Base-by-base conservation (phyloP, 176 grass and related monocot species). In the Rhipidocladum racemiflorum region DNA sequence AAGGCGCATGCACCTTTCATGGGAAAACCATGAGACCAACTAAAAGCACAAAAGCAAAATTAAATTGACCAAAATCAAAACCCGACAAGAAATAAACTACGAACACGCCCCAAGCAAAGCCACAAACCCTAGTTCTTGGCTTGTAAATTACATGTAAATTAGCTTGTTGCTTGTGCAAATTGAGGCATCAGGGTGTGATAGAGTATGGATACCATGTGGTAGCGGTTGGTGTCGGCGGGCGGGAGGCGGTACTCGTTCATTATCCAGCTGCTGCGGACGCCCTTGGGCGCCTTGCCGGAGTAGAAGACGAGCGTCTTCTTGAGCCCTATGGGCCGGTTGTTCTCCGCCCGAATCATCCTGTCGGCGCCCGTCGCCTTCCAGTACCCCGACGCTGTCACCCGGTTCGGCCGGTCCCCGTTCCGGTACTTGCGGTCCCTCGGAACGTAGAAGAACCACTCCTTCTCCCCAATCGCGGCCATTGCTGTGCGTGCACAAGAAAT, bases 291-390 rank as follows among this genome's bases (percentile, higher is more conserved):
- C 79, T 99, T 99, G 76, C 97, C 97, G 65, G 91, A 94, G 91
- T 99, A 99, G 93, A 99, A 99, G 46, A 99, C 97, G 40, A 99
- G 85, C 15, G 97, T 99, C 84, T 99, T 99, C 89, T 99, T 99
- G 80, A 96, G 84, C 0, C 97, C 97, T 44, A 96, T 99, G 13
- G 91, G 36, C 34, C 97, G 85, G 65, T 74, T 68, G 83, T 64
- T 96, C 65, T 99, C 97, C 4, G 83, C 77, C 16, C 89, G 44
- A 76, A 96, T 90, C 83, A 90, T 90, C 76, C 97, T 51, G 77
- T 96, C 97, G 8, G 97, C 97, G 62, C 97, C 97, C 24, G 97
- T 99, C 1, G 97, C 97, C 80, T 99, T 99, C 97, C 97, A 99
- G 72, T 99, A 99, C 53, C 97, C 97, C 28, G 97, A 96, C 79